These are phyloP conservation scores for Daldinia sp. DNA, from an alignment of 2,329 filamentous ascomycete genomes.

Conservation along the genomic window DNA sequence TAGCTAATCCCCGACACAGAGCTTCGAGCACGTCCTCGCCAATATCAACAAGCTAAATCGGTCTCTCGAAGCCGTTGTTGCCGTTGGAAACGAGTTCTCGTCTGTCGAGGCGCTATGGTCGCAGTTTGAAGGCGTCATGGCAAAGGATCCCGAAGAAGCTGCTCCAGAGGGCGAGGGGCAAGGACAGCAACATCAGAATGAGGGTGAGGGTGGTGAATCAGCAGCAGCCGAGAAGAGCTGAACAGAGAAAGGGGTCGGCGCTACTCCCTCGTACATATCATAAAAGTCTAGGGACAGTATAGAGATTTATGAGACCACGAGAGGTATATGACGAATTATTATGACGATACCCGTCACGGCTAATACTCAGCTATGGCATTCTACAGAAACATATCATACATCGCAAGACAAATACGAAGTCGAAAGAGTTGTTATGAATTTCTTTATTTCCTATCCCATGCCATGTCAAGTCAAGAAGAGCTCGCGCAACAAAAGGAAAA, in stretches of 20 bases:
- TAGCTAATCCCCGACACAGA: conserved; percentile 50
- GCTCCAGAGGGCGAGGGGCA: conserved; percentile 39
- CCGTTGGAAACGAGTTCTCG: conserved; percentile 96
- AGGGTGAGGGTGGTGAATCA: conserved; percentile 19
- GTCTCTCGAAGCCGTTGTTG: conserved; percentile 87
- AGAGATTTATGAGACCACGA: not conserved
- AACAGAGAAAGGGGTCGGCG: conserved; percentile 2
- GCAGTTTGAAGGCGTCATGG: conserved; percentile 97
- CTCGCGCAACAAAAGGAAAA: conserved; percentile 41
- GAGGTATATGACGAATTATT: conserved; percentile 13
- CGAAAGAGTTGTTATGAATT: conserved; percentile 40
- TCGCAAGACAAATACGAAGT: not conserved
- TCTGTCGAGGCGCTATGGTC: conserved; percentile 97
- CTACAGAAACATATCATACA: conserved; percentile 7
- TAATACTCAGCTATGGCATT: conserved; percentile 19
- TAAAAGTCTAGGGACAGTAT: not conserved
- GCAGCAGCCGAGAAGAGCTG: conserved; percentile 6
- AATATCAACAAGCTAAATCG: conserved; percentile 97
- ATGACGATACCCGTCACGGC: conserved; percentile 36
- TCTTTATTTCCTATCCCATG: conserved; percentile 49
- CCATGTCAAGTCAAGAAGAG: conserved; percentile 37
- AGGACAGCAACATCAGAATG: conserved; percentile 39
- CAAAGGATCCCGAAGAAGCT: conserved; percentile 62
- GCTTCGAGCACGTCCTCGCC: conserved; percentile 88
- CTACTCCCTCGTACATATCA: not conserved